Conservation (phyloP, 225 moss, liverwort and hornwort species). For the Polytrichum formosum region DNA sequence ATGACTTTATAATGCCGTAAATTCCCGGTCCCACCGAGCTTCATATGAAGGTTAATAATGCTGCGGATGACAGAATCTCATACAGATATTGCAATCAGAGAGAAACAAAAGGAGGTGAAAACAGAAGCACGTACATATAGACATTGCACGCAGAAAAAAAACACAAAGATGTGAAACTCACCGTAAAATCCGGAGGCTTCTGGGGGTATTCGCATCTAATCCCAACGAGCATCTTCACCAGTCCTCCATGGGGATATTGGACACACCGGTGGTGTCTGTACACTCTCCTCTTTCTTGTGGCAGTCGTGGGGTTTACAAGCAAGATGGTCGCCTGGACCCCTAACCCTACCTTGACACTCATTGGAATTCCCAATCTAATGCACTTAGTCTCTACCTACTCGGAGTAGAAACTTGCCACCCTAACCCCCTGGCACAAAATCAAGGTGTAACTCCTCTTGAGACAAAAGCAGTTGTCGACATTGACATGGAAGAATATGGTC, state of each 20-base stretch:
- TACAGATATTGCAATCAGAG: no score
- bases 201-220: slow-evolving; percentile 22
- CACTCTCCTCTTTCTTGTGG: neutral
- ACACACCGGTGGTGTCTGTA: neutral
- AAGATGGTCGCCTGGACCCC: neutral
- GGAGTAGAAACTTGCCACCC: no score
- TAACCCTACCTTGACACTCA: slow-evolving; percentile 2
- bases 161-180: slow-evolving; percentile 5
- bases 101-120: neutral
- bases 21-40: neutral
- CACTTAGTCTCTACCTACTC: no score
- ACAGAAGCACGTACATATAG: no score
- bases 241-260: neutral
- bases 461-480: no score
- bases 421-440: no score
- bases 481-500: no score
- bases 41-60: neutral
- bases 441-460: no score
- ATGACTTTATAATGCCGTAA: no score
- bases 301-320: neutral
- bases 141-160: no score
- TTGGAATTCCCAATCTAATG: neutral
- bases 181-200: slow-evolving; percentile 42
- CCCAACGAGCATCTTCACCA: neutral
- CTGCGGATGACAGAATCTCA: no score